These are phyloP conservation scores for Pythium phragmiticola DNA, from an alignment of 352 stramenopile species.

Conservation along the genomic window DNA sequence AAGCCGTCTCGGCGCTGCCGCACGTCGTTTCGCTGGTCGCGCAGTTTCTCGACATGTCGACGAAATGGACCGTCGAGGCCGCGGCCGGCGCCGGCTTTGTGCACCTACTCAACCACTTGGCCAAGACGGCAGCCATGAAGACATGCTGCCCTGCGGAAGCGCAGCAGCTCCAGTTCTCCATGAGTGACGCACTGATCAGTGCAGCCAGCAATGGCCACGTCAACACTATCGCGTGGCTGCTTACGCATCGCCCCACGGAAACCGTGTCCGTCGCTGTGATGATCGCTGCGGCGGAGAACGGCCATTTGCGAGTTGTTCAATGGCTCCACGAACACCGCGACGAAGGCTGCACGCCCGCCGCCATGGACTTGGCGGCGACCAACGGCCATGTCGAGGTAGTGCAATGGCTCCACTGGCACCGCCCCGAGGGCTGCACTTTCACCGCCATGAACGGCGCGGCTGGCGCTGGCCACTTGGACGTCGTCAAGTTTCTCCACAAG, in stretches of 20 bases:
- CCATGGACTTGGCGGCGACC: constrained; percentile 36
- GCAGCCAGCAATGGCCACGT: constrained; percentile 22
- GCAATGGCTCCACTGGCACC: constrained; percentile 39
- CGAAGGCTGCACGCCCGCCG: constrained; percentile 33
- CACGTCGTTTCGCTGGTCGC: constrained; percentile 44
- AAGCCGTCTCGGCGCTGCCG: constrained; percentile 15
- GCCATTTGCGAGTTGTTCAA: constrained; percentile 31
- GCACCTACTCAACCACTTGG: constrained; percentile 40
- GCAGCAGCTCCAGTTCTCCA: constrained; percentile 25
- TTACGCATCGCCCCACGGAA: constrained; percentile 1
- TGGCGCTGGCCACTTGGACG: constrained; percentile 31
- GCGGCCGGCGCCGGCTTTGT: constrained; percentile 40
- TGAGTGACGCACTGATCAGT: constrained; percentile 26
- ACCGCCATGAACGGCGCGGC: constrained; percentile 44
- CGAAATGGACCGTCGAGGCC: constrained; percentile 38
- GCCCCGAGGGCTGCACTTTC: constrained; percentile 35
- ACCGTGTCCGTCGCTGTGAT: constrained; percentile 17
- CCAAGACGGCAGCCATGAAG: constrained; percentile 15
- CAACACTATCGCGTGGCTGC: constrained; percentile 20
- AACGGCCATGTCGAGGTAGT: constrained; percentile 41
- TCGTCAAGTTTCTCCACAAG: constrained; percentile 41
- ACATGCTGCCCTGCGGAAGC: constrained; percentile 11
- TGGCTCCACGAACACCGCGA: constrained; percentile 37
- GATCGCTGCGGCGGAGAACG: constrained; percentile 36
- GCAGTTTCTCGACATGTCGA: constrained; percentile 36